phyloP scores from a whole-genome alignment of 129 eudicot genomes.

The Scalesia atractyloides region DNA sequence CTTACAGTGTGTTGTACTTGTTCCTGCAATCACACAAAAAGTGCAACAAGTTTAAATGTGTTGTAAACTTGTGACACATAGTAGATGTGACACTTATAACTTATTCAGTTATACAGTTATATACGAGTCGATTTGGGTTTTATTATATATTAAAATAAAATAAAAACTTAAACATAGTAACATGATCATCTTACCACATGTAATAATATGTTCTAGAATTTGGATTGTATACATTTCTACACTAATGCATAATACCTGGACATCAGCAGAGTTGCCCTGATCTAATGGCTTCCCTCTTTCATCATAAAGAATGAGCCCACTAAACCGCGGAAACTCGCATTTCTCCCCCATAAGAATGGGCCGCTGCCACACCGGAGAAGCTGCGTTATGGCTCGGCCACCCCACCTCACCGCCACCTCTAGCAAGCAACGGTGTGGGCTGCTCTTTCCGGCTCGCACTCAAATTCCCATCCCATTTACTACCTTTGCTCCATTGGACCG shows the following conservation, averaged over 20 bases:
- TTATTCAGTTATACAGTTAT: neutral
- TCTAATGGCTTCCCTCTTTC: conserved; percentile 63
- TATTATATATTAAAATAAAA: no score
- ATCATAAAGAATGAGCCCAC: conserved; percentile 87
- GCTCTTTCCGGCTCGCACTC: conserved; percentile 46
- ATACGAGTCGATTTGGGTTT: neutral
- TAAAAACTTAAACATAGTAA: no score
- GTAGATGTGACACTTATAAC: no score
- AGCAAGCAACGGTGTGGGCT: conserved; percentile 51
- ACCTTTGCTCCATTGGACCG: conserved; percentile 72
- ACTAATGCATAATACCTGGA: conserved; percentile 21
- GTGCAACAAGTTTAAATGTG: neutral
- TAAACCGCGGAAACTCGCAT: conserved; percentile 84
- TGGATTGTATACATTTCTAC: neutral
- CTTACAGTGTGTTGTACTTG: conserved; percentile 35
- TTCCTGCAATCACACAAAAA: conserved; percentile 47
- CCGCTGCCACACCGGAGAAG: conserved; percentile 85
- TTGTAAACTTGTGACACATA: neutral
- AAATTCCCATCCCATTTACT: conserved; percentile 57
- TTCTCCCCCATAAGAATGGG: conserved; percentile 91
- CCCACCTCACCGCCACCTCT: conserved; percentile 39
- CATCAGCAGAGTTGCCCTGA: conserved; percentile 33
- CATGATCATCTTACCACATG: no score
- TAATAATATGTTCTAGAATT: neutral
- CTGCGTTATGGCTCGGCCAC: conserved; percentile 59